Evolutionary conservation across 2,329 filamentous ascomycete genomes (phyloP), one percentile per base, ranked within the genome.

Genomic region (Talaromyces sp.): DNA sequence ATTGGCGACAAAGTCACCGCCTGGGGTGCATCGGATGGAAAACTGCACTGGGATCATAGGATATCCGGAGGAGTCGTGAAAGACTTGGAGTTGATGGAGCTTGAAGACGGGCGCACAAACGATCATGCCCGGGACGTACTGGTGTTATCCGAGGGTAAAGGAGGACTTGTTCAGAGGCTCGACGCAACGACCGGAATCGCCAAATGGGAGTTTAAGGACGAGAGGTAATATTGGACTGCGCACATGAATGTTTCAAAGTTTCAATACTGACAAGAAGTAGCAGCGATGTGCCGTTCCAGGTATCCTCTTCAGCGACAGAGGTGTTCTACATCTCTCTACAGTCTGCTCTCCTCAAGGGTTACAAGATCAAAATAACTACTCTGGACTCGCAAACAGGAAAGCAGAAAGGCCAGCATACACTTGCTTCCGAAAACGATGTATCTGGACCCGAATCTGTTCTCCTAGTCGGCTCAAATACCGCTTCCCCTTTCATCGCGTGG

Each of bases 11-110:
- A 83, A 51, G 84, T 97, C 28, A 83, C 88, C 56, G 84, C 88
- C 13, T 97, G 92, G 92, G 88, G 90, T 74, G 90, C 91, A 36
- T 79, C 88, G 51, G 89, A 87, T 66, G 94, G 94, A 28, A 85
- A 88, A 66, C 83, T 89, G 63, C 79, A 85, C 37, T 99, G 94
- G 91, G 84, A 84, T 59, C 80, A 81, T 41, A 77, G 80, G 50
- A 84, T 90, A 58, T 69, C 72, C 6, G 87, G 73, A 45, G 74
- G 66, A 19, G 59, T 67, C 17, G 66, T 71, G 41, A 66, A 70
- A 17, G 71, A 73, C 70, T 73, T 96, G 57, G 91, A 94, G 77
- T 84, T 93, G 36, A 78, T 93, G 71, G 87, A 88, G 74, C 77
- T 89, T 68, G 84, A 84, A 22, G 87, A 86, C 69, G 76, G 74